These are phyloP conservation scores for Graphilbum sp. DNA, from an alignment of 2,329 filamentous ascomycete species.

Conservation along the genomic window DNA sequence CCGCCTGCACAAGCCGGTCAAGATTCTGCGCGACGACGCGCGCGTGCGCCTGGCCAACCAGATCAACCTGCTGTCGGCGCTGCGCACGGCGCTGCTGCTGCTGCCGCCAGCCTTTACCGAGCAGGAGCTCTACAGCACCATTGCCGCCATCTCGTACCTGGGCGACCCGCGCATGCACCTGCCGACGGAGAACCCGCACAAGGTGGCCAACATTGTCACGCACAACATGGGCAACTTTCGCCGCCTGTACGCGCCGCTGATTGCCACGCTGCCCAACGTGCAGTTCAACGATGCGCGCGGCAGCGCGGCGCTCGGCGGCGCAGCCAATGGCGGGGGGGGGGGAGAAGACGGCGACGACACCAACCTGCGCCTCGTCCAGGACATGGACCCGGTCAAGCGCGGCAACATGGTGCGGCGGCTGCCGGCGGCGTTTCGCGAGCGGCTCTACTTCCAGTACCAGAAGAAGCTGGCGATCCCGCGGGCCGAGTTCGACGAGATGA, in stretches of 20 bases:
- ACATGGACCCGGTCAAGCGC: conserved; percentile 81
- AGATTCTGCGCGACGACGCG: conserved; percentile 89
- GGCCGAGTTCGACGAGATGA: conserved; percentile 70
- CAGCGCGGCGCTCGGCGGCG: too few relatives aligned
- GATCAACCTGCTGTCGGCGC: conserved; percentile 80
- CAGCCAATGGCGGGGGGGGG: too few relatives aligned
- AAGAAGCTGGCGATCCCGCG: conserved; percentile 75
- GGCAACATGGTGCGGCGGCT: conserved; percentile 94
- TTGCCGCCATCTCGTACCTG: conserved; percentile 83
- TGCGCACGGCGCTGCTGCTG: conserved; percentile 77
- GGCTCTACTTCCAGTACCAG: conserved; percentile 90
- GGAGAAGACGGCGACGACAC: too few relatives aligned
- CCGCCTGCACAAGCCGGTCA: conserved; percentile 90
- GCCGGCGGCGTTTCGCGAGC: conserved; percentile 71
- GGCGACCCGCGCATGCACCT: conserved; percentile 93
- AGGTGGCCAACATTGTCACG: conserved; percentile 85
- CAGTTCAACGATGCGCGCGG: conserved; percentile 52
- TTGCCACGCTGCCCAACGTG: conserved; percentile 81
- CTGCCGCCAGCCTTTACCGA: conserved; percentile 76
- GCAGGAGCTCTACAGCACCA: conserved; percentile 73
- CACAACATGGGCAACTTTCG: conserved; percentile 88
- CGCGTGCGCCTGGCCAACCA: conserved; percentile 88
- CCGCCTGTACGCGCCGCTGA: conserved; percentile 73
- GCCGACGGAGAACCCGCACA: conserved; percentile 77
- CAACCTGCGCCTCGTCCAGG: conserved; percentile 60